phyloP scores from a whole-genome alignment of 768 basidiomycete species.

The Hebeloma cylindrosporum region DNA sequence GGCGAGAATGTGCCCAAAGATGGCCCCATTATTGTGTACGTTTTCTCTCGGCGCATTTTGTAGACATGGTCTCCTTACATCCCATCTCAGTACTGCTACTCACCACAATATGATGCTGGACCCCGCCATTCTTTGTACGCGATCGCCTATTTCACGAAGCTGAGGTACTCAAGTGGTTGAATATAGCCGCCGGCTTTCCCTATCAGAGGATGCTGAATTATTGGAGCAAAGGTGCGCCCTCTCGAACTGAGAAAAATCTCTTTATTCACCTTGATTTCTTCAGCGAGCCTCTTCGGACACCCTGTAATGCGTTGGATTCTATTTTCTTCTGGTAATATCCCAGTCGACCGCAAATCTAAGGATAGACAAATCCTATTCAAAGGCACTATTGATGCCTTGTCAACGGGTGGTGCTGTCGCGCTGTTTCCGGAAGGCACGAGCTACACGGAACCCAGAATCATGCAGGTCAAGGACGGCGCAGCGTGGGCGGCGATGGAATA shows the following conservation, averaged over 20 bases:
- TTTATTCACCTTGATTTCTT: not conserved
- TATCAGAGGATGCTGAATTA: conserved; percentile 81
- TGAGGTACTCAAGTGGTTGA: not conserved
- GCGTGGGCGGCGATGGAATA: conserved; percentile 96
- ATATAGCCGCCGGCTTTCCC: conserved; percentile 77
- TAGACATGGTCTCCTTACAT: conserved; percentile 1
- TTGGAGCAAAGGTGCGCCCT: conserved; percentile 84
- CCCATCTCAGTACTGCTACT: conserved; percentile 28
- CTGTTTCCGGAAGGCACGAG: conserved; percentile 93
- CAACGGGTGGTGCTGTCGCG: conserved; percentile 80
- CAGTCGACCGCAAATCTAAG: conserved; percentile 92
- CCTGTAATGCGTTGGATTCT: conserved; percentile 73
- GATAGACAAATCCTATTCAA: conserved; percentile 87
- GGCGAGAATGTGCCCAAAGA: conserved; percentile 83
- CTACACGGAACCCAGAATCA: conserved; percentile 91
- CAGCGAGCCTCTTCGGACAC: conserved; percentile 79
- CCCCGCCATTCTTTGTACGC: conserved; percentile 77
- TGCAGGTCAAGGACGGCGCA: conserved; percentile 92
- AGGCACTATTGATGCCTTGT: conserved; percentile 85
- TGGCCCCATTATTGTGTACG: conserved; percentile 93
- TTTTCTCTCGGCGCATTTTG: conserved; percentile 24
- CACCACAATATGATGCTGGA: conserved; percentile 98
- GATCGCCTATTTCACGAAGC: conserved; percentile 3
- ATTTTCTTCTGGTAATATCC: conserved; percentile 92
- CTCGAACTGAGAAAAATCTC: conserved; percentile 4